phyloP scores from a whole-genome alignment of 306 rosid species.

The Dryas octopetala region DNA sequence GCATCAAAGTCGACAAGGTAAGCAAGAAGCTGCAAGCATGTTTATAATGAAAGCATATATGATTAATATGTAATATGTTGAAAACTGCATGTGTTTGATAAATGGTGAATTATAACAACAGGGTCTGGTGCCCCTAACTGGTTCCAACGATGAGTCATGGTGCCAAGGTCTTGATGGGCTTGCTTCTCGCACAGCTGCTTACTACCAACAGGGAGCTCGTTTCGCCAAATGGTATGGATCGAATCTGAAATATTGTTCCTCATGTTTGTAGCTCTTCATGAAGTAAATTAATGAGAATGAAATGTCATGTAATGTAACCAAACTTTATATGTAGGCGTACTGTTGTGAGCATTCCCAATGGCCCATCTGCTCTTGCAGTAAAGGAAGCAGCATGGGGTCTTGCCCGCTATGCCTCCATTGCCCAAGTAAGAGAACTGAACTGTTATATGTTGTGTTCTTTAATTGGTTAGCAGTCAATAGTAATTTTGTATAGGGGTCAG shows the following conservation, averaged over 20 bases:
- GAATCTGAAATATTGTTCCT: not conserved
- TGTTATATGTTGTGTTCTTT: not conserved
- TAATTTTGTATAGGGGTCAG: too few relatives aligned
- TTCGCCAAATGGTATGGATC: slow-evolving; percentile 78
- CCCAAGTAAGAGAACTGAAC: slow-evolving; percentile 57
- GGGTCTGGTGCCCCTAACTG: slow-evolving; percentile 81
- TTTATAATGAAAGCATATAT: not conserved
- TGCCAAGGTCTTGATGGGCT: slow-evolving; percentile 98
- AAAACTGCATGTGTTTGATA: slow-evolving; percentile 3
- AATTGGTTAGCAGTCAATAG: not conserved
- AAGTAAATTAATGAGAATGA: not conserved
- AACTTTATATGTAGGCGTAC: slow-evolving; percentile 51
- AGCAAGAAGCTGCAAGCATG: not conserved
- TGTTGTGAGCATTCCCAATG: slow-evolving; percentile 94
- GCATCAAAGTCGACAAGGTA: slow-evolving; percentile 92
- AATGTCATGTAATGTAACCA: not conserved
- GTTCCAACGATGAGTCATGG: slow-evolving; percentile 90
- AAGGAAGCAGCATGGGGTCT: slow-evolving; percentile 92
- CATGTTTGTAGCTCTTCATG: not conserved
- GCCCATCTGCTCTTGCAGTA: slow-evolving; percentile 95
- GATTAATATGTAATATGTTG: not conserved
- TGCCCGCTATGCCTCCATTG: slow-evolving; percentile 93
- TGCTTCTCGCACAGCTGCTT: slow-evolving; percentile 85
- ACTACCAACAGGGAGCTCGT: slow-evolving; percentile 95
- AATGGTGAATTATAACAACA: slow-evolving; percentile 30